These are phyloP conservation scores for Umbellularia californica DNA, from an alignment of 164 flowering plant genomes.

Conservation along the genomic window DNA sequence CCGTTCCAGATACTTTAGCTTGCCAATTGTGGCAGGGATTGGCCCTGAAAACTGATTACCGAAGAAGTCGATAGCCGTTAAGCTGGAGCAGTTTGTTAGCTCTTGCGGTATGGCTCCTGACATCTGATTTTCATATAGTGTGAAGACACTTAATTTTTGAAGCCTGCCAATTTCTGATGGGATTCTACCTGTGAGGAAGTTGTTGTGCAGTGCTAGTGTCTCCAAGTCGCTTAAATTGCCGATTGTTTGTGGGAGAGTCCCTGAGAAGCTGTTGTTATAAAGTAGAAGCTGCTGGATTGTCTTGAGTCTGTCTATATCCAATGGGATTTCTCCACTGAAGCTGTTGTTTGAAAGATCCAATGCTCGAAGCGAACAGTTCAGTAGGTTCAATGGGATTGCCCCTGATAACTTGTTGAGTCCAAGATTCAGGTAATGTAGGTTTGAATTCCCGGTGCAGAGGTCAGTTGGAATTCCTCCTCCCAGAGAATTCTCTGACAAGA, in stretches of 20 bases:
- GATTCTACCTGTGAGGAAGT: slow-evolving; percentile 58
- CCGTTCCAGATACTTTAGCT: slow-evolving; percentile 55
- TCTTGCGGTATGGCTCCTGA: slow-evolving; percentile 71
- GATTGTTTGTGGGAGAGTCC: slow-evolving; percentile 59
- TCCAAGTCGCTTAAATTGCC: slow-evolving; percentile 65
- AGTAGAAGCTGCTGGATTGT: slow-evolving; percentile 63
- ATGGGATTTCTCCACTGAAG: slow-evolving; percentile 54
- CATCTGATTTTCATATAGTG: slow-evolving; percentile 82
- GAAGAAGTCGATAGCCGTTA: slow-evolving; percentile 65
- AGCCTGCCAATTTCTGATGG: slow-evolving; percentile 75
- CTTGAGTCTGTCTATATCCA: slow-evolving; percentile 38
- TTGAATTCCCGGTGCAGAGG: slow-evolving; percentile 49
- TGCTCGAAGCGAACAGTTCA: slow-evolving; percentile 57
- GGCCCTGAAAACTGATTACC: slow-evolving; percentile 73
- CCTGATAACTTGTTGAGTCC: slow-evolving; percentile 59
- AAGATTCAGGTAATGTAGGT: slow-evolving; percentile 45
- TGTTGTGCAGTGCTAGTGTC: slow-evolving; percentile 51
- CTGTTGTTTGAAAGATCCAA: slow-evolving; percentile 71
- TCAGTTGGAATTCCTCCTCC: slow-evolving; percentile 41
- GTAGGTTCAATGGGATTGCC: slow-evolving; percentile 45
- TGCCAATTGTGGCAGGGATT: slow-evolving; percentile 72
- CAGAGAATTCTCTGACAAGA: slow-evolving; percentile 55
- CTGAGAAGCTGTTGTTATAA: slow-evolving; percentile 78
- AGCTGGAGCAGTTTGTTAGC: slow-evolving; percentile 72
- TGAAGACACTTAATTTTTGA: slow-evolving; percentile 40